Percentiles rank a stretch among this genome's conserved stretches.
These are phyloP conservation scores for Warburgia ugandensis DNA, from an alignment of 164 flowering plant species.

Conservation along the genomic window DNA sequence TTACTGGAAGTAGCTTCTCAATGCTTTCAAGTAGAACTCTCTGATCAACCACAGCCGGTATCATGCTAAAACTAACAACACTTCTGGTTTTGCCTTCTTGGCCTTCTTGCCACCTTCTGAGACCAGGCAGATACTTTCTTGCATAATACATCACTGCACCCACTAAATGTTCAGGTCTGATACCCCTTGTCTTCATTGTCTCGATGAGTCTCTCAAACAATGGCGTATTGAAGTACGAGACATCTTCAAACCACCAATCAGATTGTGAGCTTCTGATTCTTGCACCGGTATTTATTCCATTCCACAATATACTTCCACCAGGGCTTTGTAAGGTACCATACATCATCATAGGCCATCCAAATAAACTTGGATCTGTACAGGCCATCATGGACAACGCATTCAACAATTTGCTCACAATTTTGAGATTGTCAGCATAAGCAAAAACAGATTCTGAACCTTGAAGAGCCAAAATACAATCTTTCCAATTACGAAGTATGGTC, in stretches of 20 bases:
- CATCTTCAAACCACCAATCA: conserved; percentile 97
- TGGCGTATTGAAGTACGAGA: conserved; percentile 53
- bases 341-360: conserved; percentile 99
- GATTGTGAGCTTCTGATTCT: conserved; percentile 61
- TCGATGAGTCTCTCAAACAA: conserved; percentile 70
- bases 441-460: conserved; percentile 56
- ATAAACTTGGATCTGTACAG: conserved; percentile 85
- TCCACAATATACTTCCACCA: conserved; percentile 97
- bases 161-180: conserved; percentile 56
- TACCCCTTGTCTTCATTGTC: conserved; percentile 65
- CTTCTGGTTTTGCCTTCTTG: conserved; percentile 41
- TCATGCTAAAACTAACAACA: conserved; percentile 58
- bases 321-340: conserved; percentile 94
- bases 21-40: conserved; percentile 56
- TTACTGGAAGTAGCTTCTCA: conserved; percentile 59
- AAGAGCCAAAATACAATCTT: conserved; percentile 75
- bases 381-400: conserved; percentile 73
- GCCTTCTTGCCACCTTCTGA: conserved; percentile 64
- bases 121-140: conserved; percentile 74
- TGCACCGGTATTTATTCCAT: conserved; percentile 93
- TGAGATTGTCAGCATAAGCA: conserved; percentile 54
- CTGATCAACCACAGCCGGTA: conserved; percentile 60
- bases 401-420: conserved; percentile 49
- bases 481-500: conserved; percentile 70
- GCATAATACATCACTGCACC: conserved; percentile 81